Evolutionary conservation across 2,329 filamentous ascomycete genomes (phyloP).

Genomic region (Trichoderma lentiforme): DNA sequence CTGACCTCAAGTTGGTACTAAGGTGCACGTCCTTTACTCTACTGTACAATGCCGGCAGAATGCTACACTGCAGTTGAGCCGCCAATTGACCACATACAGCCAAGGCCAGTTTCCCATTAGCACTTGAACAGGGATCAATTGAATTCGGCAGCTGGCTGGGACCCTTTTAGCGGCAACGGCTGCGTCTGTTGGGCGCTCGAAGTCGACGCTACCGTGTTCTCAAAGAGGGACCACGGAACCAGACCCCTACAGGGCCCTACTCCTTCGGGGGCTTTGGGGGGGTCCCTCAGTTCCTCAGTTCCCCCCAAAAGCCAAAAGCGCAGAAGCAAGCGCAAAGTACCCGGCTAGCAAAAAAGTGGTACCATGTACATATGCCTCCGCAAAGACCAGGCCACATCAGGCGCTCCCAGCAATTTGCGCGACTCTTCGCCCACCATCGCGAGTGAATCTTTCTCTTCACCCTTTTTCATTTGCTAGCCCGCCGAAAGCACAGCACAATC

Average conservation of each 20-base stretch:
- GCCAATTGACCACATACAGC: not conserved
- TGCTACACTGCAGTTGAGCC: not conserved
- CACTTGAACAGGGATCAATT: not conserved
- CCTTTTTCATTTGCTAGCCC: conserved; percentile 14
- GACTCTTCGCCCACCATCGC: conserved; percentile 17
- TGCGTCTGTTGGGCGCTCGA: not conserved
- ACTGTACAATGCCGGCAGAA: not conserved
- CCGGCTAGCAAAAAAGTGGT: not conserved
- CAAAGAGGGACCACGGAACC: not conserved
- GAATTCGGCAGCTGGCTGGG: not conserved
- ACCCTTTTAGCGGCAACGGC: not conserved
- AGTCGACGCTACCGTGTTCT: conserved; percentile 11
- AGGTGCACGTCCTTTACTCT: not conserved
- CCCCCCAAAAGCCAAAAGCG: not conserved
- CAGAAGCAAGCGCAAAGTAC: not conserved
- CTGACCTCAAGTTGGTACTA: not conserved
- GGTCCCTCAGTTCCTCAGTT: not conserved
- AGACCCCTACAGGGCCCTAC: not conserved
- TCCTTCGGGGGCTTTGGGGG: not conserved
- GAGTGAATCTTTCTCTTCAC: conserved; percentile 15
- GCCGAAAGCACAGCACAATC: not conserved
- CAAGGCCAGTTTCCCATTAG: not conserved
- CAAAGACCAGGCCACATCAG: conserved; percentile 9
- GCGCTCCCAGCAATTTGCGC: conserved; percentile 16
- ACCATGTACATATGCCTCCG: conserved; percentile 1